Percentiles rank a stretch among this genome's conserved stretches.
Evolutionary conservation across 179 eudicot genomes (phyloP).

Genomic region (Heliamphora pulchella): DNA sequence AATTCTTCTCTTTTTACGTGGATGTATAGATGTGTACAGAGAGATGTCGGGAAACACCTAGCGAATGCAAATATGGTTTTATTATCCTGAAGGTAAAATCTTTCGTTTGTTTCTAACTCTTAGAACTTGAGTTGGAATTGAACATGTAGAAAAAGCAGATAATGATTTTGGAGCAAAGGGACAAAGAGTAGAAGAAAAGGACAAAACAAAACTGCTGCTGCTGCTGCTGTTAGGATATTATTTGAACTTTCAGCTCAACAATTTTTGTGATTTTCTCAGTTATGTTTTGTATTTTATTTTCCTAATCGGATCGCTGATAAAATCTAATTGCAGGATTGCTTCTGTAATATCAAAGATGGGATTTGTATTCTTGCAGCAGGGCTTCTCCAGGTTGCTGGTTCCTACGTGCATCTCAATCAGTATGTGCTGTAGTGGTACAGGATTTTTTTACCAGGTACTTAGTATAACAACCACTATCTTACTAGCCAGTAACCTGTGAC

Average conservation of each 20-base stretch:
- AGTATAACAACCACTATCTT: no score
- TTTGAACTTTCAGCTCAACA: background rate
- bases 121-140: background rate
- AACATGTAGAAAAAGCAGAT: background rate
- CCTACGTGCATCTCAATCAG: conserved; percentile 80
- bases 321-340: conserved; percentile 59
- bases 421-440: conserved; percentile 76
- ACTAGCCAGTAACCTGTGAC: no score
- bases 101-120: background rate
- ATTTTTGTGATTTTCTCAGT: background rate
- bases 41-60: background rate
- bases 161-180: background rate
- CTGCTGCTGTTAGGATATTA: background rate
- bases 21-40: background rate
- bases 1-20: background rate
- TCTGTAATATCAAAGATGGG: conserved; percentile 97
- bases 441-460: conserved; percentile 81
- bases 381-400: conserved; percentile 61
- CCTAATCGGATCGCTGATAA: background rate
- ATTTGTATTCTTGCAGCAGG: conserved; percentile 88
- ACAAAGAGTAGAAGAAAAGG: background rate
- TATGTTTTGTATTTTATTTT: conserved; percentile 9
- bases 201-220: background rate
- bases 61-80: background rate
- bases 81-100: background rate